Evolutionary conservation across 1,139 yeast species (phyloP).

Genomic region (Saccharomycopsis hybrid): DNA sequence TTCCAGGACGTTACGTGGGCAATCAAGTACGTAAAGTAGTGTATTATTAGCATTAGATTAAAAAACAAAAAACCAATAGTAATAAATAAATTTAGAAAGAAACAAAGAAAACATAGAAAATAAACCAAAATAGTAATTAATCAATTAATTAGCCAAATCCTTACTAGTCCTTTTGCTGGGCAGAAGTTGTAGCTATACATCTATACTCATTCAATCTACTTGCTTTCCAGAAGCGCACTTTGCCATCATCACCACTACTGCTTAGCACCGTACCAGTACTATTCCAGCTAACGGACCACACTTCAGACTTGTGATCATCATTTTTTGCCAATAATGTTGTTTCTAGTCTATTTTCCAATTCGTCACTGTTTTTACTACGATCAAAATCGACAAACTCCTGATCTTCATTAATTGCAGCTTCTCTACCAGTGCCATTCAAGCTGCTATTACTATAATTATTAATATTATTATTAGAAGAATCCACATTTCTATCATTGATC

Average conservation of each 20-base stretch:
- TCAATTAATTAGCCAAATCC: no score
- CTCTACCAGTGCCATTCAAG: conserved; percentile 15
- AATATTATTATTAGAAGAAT: conserved; percentile 17
- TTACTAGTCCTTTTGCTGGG: conserved; percentile 5
- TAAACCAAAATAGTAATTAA: neutral
- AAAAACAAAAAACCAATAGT: neutral
- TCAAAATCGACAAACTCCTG: conserved; percentile 22
- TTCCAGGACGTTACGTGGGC: neutral
- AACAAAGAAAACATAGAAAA: neutral
- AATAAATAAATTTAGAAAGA: neutral
- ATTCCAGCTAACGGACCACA: conserved; percentile 96
- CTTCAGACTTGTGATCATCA: conserved; percentile 81
- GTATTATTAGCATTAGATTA: neutral
- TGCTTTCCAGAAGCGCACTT: conserved; percentile 86
- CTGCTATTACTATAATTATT: conserved; percentile 16
- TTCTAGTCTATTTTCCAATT: conserved; percentile 24
- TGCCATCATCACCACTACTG: conserved; percentile 94
- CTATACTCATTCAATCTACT: conserved; percentile 81
- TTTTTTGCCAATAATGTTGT: conserved; percentile 51
- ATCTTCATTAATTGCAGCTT: conserved; percentile 21
- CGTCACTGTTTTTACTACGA: conserved; percentile 3
- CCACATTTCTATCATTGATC: conserved; percentile 37
- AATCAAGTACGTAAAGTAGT: neutral
- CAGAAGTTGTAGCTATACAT: conserved; percentile 42
- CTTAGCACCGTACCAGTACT: conserved; percentile 87